Evolutionary conservation across 2,329 filamentous ascomycete species (phyloP).

Genomic region (Trichoderma koningii): DNA sequence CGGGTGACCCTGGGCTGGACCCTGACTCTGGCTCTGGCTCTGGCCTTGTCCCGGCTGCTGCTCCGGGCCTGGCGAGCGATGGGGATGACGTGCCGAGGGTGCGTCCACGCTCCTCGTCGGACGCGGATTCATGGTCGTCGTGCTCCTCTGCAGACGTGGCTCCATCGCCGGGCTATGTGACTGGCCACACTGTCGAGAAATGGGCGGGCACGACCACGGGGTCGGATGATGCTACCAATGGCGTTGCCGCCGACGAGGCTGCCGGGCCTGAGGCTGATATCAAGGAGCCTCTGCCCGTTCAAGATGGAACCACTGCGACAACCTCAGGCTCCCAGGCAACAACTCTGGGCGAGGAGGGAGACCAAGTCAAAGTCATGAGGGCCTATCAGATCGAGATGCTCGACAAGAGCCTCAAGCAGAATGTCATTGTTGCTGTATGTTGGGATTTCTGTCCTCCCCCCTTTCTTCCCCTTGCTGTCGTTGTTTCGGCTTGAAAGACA

Average conservation of each 20-base stretch:
- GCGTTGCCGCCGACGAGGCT: slow-evolving; percentile 8
- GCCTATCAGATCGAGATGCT: slow-evolving; percentile 79
- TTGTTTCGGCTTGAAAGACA: not conserved
- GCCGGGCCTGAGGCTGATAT: slow-evolving; percentile 1
- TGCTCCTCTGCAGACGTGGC: not conserved
- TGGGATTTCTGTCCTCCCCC: too few species aligned
- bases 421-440: slow-evolving; percentile 70
- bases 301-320: slow-evolving; percentile 1
- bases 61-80: slow-evolving; percentile 7
- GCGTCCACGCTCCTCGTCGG: not conserved
- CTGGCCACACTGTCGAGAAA: slow-evolving; percentile 6
- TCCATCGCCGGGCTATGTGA: not conserved
- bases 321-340: slow-evolving; percentile 15
- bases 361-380: slow-evolving; percentile 44
- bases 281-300: slow-evolving; percentile 19
- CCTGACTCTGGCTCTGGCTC: too few species aligned
- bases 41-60: slow-evolving; percentile 5
- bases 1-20: not conserved
- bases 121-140: not conserved
- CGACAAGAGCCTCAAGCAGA: slow-evolving; percentile 65
- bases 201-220: not conserved
- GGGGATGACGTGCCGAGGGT: slow-evolving; percentile 7
- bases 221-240: not conserved
- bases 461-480: not conserved
- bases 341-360: slow-evolving; percentile 14